These are phyloP conservation scores for Tardiomyces digboiensis DNA, from an alignment of 1,139 yeast genomes.

Conservation along the genomic window DNA sequence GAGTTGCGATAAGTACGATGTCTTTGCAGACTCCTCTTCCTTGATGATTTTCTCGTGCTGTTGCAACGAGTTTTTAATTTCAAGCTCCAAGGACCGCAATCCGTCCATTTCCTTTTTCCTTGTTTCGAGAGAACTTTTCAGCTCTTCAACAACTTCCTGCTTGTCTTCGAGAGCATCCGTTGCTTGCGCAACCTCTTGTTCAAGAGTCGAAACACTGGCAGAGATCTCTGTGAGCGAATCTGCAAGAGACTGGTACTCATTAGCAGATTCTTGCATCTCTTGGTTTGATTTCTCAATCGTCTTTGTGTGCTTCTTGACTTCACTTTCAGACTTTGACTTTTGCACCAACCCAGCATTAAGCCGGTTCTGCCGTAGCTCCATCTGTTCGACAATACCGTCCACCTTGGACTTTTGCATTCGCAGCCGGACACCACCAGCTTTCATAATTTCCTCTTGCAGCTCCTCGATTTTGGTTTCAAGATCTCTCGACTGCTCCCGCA, in stretches of 20 bases:
- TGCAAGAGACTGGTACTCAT: conserved; percentile 28
- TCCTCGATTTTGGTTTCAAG: conserved; percentile 48
- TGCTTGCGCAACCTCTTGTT: conserved; percentile 28
- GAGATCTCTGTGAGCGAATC: conserved; percentile 27
- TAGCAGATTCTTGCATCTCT: conserved; percentile 20
- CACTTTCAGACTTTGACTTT: conserved; percentile 57
- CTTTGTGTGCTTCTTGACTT: conserved; percentile 44
- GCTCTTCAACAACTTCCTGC: conserved; percentile 28
- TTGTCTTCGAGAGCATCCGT: conserved; percentile 23
- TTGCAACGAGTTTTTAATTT: conserved; percentile 55
- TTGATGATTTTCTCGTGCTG: conserved; percentile 38
- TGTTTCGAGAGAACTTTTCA: conserved; percentile 41
- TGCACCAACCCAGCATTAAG: conserved; percentile 48
- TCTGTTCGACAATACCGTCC: conserved; percentile 60
- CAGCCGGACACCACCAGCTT: conserved; percentile 84
- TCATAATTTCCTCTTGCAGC: conserved; percentile 72
- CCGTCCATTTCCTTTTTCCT: conserved; percentile 47
- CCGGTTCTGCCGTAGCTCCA: conserved; percentile 29
- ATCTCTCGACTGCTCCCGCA: conserved; percentile 48
- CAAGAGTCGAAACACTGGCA: conserved; percentile 16
- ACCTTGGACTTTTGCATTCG: conserved; percentile 77
- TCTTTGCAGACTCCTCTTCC: conserved; percentile 15
- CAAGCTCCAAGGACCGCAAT: conserved; percentile 61
- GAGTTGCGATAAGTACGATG: neutral
- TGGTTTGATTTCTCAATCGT: conserved; percentile 35